A percentile compares a stretch with the other conserved stretches of the same genome.
These are phyloP conservation scores for Aureobasidium zeae DNA, from an alignment of 2,329 filamentous ascomycete genomes.

Conservation along the genomic window DNA sequence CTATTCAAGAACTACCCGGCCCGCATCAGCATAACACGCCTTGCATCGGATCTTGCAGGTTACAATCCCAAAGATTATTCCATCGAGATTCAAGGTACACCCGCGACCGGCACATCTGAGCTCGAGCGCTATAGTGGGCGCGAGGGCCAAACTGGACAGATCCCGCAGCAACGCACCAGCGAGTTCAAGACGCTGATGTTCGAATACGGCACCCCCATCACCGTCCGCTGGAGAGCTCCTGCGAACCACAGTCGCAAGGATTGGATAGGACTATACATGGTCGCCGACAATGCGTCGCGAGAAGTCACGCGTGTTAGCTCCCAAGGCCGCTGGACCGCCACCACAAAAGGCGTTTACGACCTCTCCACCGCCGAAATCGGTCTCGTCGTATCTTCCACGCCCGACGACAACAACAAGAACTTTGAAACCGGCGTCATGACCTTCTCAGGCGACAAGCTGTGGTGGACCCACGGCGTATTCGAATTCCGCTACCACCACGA, in stretches of 20 bases:
- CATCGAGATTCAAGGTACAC: conserved; percentile 53
- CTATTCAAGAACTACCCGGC: conserved; percentile 86
- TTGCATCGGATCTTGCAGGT: conserved; percentile 71
- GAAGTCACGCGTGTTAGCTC: conserved; percentile 77
- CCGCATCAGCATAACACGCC: conserved; percentile 69
- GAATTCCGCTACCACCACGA: conserved; percentile 97
- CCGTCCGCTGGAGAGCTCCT: conserved; percentile 83
- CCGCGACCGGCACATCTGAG: conserved; percentile 39
- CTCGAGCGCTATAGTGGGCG: conserved; percentile 58
- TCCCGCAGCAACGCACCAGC: conserved; percentile 50
- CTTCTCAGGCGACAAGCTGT: conserved; percentile 87
- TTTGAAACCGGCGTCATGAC: conserved; percentile 70
- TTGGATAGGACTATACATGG: conserved; percentile 94
- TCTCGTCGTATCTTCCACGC: conserved; percentile 58
- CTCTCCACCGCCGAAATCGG: conserved; percentile 64
- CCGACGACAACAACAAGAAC: conserved; percentile 43
- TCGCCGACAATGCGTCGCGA: conserved; percentile 82
- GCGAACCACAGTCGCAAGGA: conserved; percentile 80
- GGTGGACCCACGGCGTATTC: conserved; percentile 94
- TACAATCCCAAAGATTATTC: conserved; percentile 73
- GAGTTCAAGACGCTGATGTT: conserved; percentile 67
- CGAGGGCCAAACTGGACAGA: conserved; percentile 61
- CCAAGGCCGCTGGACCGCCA: conserved; percentile 81
- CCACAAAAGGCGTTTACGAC: conserved; percentile 67
- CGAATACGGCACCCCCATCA: conserved; percentile 84